Percentiles rank a stretch among this genome's conserved stretches.
Evolutionary conservation across 768 basidiomycete genomes (phyloP).

Genomic region (Nevesoporus exiguus): DNA sequence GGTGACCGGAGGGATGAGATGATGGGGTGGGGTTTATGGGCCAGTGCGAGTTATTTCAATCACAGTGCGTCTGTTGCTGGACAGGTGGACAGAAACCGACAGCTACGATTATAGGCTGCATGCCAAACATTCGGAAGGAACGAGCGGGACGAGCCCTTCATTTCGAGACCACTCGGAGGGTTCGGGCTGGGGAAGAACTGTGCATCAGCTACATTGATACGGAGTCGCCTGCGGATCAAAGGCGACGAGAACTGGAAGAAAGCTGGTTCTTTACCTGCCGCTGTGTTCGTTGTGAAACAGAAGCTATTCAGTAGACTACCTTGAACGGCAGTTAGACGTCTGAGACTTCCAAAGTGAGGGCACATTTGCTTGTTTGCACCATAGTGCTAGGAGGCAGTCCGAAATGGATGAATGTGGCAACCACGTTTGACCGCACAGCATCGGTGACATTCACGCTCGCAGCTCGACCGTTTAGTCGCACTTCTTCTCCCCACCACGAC

Average conservation of each 20-base stretch:
- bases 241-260: conserved; percentile 39
- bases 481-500: conserved; percentile 8
- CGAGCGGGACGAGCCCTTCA: conserved; percentile 42
- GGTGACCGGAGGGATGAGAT: conserved; percentile 47
- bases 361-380: neutral
- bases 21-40: conserved; percentile 64
- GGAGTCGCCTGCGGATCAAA: conserved; percentile 29
- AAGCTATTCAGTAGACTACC: conserved; percentile 2
- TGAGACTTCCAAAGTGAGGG: neutral
- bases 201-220: conserved; percentile 55
- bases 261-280: conserved; percentile 58
- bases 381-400: conserved; percentile 1
- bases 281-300: conserved; percentile 43
- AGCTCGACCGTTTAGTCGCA: neutral
- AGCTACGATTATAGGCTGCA: conserved; percentile 40
- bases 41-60: conserved; percentile 64
- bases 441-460: conserved; percentile 2
- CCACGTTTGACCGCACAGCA: conserved; percentile 18
- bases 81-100: neutral
- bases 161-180: conserved; percentile 43
- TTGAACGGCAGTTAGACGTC: neutral
- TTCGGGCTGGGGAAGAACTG: conserved; percentile 51
- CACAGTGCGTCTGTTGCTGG: conserved; percentile 43
- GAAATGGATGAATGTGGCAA: conserved; percentile 1
- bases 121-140: conserved; percentile 48